These are phyloP conservation scores for Backusella westeae DNA, from an alignment of 192 early-diverging fungal genomes.

Conservation along the genomic window DNA sequence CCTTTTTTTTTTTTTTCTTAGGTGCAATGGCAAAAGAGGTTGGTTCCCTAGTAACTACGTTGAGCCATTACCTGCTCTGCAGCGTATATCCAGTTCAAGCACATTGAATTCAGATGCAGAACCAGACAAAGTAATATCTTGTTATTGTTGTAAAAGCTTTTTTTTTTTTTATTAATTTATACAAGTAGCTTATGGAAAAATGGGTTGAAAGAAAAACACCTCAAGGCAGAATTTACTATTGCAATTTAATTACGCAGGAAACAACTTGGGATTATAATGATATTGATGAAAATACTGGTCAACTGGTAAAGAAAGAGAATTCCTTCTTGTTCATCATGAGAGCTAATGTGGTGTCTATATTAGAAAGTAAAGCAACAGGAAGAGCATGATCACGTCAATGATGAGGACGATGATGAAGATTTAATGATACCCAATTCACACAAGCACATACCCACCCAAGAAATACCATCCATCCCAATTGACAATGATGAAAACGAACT, in stretches of 20 bases:
- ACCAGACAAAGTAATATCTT: background rate
- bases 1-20: background rate
- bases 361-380: background rate
- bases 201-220: slow-evolving; percentile 53
- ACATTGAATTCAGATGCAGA: slow-evolving; percentile 3
- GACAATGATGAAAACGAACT: background rate
- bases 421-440: background rate
- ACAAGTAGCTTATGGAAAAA: slow-evolving; percentile 40
- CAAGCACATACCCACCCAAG: background rate
- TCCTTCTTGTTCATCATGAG: no score
- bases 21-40: slow-evolving; percentile 70
- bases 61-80: slow-evolving; percentile 25
- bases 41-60: slow-evolving; percentile 92
- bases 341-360: no score
- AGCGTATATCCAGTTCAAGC: background rate
- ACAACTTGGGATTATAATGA: slow-evolving; percentile 53
- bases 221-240: slow-evolving; percentile 53
- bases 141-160: background rate
- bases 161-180: background rate
- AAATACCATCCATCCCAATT: background rate
- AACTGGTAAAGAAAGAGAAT: slow-evolving; percentile 31
- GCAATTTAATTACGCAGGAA: slow-evolving; percentile 60
- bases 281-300: slow-evolving; percentile 50
- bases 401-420: background rate
- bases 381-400: background rate